Conservation (phyloP, 768 basidiomycete genomes). For the Pleurotus giganteus region DNA sequence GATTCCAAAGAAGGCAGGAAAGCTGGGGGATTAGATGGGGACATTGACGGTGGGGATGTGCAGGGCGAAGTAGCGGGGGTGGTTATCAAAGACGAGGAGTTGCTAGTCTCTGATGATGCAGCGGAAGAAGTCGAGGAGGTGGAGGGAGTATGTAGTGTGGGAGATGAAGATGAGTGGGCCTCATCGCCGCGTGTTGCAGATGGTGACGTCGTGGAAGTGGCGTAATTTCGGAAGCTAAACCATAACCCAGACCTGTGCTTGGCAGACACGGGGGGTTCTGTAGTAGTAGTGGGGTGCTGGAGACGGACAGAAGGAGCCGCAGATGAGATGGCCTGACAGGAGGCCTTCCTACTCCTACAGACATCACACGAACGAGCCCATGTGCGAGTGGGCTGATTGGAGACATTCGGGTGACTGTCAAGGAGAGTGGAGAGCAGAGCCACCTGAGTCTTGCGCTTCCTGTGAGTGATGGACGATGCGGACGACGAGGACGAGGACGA, state of each 20-base stretch:
- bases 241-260: slow-evolving; percentile 1
- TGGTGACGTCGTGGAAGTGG: not conserved
- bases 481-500: slow-evolving; percentile 31
- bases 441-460: not conserved
- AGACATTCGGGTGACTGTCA: not conserved
- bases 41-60: slow-evolving; percentile 1
- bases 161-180: not conserved
- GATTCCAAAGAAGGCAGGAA: not conserved
- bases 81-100: slow-evolving; percentile 1
- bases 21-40: not conserved
- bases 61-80: slow-evolving; percentile 2
- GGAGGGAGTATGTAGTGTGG: not conserved
- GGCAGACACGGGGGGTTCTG: not conserved
- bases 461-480: not conserved
- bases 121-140: not conserved
- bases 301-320: not conserved
- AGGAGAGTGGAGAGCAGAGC: slow-evolving; percentile 12
- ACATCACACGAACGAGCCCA: not conserved
- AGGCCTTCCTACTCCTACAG: not conserved
- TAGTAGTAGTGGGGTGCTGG: not conserved
- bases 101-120: slow-evolving; percentile 4
- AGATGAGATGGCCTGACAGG: not conserved
- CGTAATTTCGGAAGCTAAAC: slow-evolving; percentile 1
- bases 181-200: not conserved
- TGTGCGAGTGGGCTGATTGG: not conserved